Percentiles rank a stretch among this genome's conserved stretches.
Conservation (phyloP, 2,329 filamentous ascomycete genomes). For the Metarhizium album region DNA sequence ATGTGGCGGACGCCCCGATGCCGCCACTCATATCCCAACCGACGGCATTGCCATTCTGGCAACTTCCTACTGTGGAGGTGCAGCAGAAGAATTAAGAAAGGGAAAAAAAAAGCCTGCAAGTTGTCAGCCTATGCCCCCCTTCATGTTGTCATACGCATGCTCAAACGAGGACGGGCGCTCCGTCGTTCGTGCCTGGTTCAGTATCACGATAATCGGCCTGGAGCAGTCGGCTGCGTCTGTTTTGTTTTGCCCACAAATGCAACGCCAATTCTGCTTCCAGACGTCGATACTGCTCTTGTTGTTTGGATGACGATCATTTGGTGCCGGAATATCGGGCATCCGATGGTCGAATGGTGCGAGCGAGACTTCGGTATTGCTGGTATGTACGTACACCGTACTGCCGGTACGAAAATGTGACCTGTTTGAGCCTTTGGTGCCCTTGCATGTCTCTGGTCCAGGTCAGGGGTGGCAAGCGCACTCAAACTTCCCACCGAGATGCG, state of each 20-base stretch:
- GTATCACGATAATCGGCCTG: not conserved
- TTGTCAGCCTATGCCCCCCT: not conserved
- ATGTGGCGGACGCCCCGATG: conserved; percentile 2
- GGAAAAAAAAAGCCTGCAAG: not conserved
- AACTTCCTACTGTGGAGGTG: not conserved
- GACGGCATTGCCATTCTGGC: conserved; percentile 2
- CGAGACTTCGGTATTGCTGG: conserved; percentile 4
- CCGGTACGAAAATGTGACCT: not conserved
- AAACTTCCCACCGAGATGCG: not conserved
- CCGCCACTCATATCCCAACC: not conserved
- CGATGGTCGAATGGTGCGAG: not conserved
- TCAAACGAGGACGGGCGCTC: not conserved
- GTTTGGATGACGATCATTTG: too few relatives aligned
- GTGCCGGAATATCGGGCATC: too few relatives aligned
- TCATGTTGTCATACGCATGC: not conserved
- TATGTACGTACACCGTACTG: not conserved
- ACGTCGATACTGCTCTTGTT: not conserved
- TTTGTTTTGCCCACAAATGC: not conserved
- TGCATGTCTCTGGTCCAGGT: conserved; percentile 11
- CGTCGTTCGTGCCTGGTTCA: not conserved
- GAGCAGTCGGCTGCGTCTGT: not conserved
- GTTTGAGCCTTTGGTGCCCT: conserved; percentile 7
- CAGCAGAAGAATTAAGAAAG: not conserved
- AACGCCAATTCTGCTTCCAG: not conserved
- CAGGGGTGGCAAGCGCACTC: not conserved